A percentile compares a stretch with the other conserved stretches of the same genome.
Evolutionary conservation across 164 flowering plant species (phyloP).

Genomic region (Chloranthus sessilifolius): DNA sequence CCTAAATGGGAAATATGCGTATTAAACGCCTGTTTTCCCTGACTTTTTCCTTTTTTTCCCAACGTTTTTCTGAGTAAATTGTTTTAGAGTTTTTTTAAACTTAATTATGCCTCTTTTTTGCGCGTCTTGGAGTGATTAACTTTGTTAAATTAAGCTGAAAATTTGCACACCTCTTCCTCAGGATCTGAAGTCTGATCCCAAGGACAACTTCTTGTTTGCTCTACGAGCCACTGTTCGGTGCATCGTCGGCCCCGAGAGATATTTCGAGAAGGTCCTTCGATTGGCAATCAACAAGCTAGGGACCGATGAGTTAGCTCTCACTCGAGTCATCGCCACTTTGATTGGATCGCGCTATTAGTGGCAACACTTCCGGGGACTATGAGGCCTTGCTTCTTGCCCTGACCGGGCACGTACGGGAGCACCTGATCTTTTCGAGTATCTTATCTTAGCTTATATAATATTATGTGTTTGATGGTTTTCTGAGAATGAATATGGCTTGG

Average conservation of each 20-base stretch:
- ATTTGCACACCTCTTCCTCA: no score
- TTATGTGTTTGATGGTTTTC: no score
- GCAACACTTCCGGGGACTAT: constrained; percentile 72
- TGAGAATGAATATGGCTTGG: no score
- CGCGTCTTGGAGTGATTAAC: no score
- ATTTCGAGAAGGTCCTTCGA: constrained; percentile 58
- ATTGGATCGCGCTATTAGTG: constrained; percentile 51
- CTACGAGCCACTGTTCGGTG: constrained; percentile 49
- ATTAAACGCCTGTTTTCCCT: no score
- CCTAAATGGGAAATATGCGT: no score
- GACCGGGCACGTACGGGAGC: constrained; percentile 29
- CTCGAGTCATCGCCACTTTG: constrained; percentile 66
- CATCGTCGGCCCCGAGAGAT: constrained; percentile 52
- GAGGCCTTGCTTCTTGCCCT: constrained; percentile 60
- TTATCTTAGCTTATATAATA: no score
- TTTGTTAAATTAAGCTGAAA: no score
- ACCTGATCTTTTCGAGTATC: constrained; percentile 16
- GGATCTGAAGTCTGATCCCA: constrained; percentile 50
- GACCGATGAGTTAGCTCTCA: constrained; percentile 76
- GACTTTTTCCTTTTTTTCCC: no score
- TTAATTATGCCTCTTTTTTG: no score
- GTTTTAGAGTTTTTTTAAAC: no score
- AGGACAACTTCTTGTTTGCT: constrained; percentile 37
- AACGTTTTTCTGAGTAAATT: no score
- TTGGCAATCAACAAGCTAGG: constrained; percentile 54